phyloP scores from a whole-genome alignment of 345 rosid species.

The Syzygium aromaticum region DNA sequence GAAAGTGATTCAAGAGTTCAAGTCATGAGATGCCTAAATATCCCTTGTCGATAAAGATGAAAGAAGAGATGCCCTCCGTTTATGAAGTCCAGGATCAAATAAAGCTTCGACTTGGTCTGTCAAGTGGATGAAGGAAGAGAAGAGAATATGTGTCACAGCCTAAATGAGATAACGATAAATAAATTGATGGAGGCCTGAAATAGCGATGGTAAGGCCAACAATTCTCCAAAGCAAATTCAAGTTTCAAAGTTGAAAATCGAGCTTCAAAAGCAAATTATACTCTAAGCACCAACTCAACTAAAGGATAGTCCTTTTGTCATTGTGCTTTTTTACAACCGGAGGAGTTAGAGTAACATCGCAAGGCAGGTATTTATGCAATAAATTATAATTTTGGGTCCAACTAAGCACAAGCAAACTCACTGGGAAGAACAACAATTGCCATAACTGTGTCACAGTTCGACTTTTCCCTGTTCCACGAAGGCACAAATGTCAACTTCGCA shows the following conservation, averaged over 20 bases:
- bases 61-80: slow-evolving; percentile 79
- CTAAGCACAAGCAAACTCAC: neutral
- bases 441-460: neutral
- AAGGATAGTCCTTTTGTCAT: neutral
- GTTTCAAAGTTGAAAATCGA: neutral
- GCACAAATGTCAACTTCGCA: neutral
- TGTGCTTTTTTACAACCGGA: neutral
- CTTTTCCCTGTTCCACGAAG: neutral
- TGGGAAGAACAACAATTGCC: neutral
- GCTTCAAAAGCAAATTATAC: neutral
- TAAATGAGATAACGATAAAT: neutral
- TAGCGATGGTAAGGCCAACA: neutral
- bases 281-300: neutral
- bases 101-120: slow-evolving; percentile 68
- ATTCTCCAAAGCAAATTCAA: neutral
- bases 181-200: neutral
- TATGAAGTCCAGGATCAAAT: slow-evolving; percentile 63
- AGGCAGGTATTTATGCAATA: neutral
- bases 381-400: neutral
- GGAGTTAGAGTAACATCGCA: neutral
- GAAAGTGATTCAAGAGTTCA: neutral
- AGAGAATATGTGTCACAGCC: neutral
- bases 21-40: slow-evolving; percentile 40
- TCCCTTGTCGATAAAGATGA: slow-evolving; percentile 58
- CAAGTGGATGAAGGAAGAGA: neutral